A percentile compares a stretch with the other conserved stretches of the same genome.
Conservation (phyloP, 441 rosid species). For the Omphalea diandra region DNA sequence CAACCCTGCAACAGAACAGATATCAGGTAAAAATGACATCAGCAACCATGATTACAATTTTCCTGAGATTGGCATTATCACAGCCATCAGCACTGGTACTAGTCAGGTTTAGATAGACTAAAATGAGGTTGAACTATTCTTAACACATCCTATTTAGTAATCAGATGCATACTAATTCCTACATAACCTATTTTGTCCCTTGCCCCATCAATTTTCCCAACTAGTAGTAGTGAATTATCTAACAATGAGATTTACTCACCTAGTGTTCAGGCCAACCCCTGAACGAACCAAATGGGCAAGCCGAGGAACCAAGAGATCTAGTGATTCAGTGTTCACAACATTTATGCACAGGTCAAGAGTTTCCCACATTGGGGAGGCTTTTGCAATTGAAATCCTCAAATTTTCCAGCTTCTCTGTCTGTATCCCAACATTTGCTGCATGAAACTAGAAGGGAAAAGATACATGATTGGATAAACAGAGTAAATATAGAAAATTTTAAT, state of each 20-base stretch:
- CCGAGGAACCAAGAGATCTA: slow-evolving; percentile 81
- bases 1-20: slow-evolving; percentile 65
- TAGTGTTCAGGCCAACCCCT: slow-evolving; percentile 96
- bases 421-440: slow-evolving; percentile 95
- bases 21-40: slow-evolving; percentile 2
- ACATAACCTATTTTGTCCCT: too few relatives aligned
- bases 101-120: background rate
- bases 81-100: background rate
- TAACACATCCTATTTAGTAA: background rate
- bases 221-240: background rate
- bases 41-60: slow-evolving; percentile 2
- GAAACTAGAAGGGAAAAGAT: slow-evolving; percentile 61
- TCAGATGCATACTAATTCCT: too few relatives aligned
- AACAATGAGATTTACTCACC: slow-evolving; percentile 46
- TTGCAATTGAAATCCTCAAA: slow-evolving; percentile 90
- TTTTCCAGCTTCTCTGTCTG: slow-evolving; percentile 93
- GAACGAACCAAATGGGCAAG: slow-evolving; percentile 88
- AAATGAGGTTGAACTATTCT: background rate
- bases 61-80: background rate
- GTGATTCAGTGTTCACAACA: slow-evolving; percentile 69
- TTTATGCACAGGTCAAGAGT: slow-evolving; percentile 95
- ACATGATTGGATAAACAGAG: slow-evolving; percentile 17
- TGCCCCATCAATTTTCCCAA: background rate
- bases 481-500: slow-evolving; percentile 5
- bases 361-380: slow-evolving; percentile 99